These are phyloP conservation scores for Neckera pumila DNA, from an alignment of 225 moss, liverwort and hornwort genomes.

Conservation along the genomic window DNA sequence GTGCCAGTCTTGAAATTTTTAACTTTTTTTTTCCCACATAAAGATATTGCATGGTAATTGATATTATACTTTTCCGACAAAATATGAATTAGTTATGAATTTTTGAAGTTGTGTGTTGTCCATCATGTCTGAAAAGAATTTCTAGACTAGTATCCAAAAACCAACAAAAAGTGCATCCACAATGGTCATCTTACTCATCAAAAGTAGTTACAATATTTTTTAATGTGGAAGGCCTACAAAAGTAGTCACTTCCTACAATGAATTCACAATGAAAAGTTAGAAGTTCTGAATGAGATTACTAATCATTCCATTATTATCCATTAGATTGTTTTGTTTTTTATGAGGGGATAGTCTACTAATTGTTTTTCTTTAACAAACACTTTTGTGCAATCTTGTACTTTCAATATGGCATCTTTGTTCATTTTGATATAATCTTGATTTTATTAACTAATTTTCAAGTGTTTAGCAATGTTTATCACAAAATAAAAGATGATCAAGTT, in stretches of 20 bases:
- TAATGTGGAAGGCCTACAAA: rapidly evolving
- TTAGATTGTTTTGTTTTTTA: background rate
- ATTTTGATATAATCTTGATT: background rate
- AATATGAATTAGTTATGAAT: background rate
- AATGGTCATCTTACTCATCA: background rate
- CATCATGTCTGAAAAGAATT: background rate
- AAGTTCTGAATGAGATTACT: background rate
- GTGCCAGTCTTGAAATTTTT: background rate
- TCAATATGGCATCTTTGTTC: background rate
- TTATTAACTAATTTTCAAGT: background rate
- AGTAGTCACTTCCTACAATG: background rate
- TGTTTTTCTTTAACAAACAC: background rate
- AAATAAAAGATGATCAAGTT: rapidly evolving
- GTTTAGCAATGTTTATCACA: background rate
- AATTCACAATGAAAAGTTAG: background rate
- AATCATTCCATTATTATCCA: too few relatives aligned
- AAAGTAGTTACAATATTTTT: background rate
- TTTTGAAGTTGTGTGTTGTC: background rate
- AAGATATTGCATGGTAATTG: background rate
- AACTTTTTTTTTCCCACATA: too few relatives aligned
- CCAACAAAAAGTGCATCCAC: background rate
- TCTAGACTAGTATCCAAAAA: rapidly evolving
- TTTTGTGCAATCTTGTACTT: background rate
- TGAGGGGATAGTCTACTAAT: rapidly evolving
- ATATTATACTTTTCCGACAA: background rate